Evolutionary conservation across 2,329 filamentous ascomycete genomes (phyloP).

Genomic region (Coniosporium tulheliwenetii): DNA sequence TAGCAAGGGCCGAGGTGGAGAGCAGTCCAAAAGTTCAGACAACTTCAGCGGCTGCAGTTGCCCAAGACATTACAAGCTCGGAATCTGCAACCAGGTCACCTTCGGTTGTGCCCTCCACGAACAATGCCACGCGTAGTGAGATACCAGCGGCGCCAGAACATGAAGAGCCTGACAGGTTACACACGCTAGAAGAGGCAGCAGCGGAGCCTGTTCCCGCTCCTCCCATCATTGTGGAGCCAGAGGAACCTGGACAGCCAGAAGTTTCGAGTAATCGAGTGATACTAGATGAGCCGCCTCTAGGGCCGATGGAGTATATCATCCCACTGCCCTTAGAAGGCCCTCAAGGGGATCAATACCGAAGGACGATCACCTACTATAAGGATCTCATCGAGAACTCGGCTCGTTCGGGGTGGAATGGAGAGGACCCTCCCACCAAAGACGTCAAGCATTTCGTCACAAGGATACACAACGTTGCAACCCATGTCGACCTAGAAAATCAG

Average conservation of each 20-base stretch:
- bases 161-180: background rate
- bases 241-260: background rate
- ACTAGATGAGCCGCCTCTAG: background rate
- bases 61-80: too few relatives aligned
- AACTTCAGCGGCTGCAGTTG: background rate
- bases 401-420: background rate
- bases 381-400: constrained; percentile 1
- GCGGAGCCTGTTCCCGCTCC: background rate
- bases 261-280: background rate
- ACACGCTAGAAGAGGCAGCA: background rate
- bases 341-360: constrained; percentile 2
- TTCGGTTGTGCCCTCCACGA: too few relatives aligned
- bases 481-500: constrained; percentile 18
- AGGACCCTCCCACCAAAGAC: background rate
- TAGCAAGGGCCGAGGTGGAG: background rate
- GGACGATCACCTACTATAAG: constrained; percentile 1
- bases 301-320: constrained; percentile 2
- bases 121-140: background rate
- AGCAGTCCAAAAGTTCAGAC: background rate
- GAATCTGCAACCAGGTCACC: too few relatives aligned
- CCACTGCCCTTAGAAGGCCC: constrained; percentile 1
- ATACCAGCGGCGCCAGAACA: background rate
- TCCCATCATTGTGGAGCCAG: background rate
- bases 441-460: constrained; percentile 1
- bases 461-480: constrained; percentile 11